These are phyloP conservation scores for Trebouxia sp. DNA, from an alignment of 139 green algal species.

Conservation along the genomic window DNA sequence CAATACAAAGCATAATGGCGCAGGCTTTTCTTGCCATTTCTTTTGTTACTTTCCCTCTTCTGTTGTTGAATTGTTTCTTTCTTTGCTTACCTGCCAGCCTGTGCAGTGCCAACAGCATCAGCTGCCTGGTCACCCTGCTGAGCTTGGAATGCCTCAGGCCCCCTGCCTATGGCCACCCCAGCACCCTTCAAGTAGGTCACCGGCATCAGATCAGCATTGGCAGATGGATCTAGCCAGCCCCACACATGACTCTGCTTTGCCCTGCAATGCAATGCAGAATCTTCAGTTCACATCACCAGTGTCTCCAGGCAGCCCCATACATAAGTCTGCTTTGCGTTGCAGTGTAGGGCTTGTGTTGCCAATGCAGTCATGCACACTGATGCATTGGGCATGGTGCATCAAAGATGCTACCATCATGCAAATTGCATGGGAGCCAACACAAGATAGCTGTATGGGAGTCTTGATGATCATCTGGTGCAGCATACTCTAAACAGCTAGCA, in stretches of 20 bases:
- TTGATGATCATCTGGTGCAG: background rate
- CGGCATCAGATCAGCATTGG: background rate
- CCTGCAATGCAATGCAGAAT: background rate
- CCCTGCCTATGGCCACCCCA: constrained; percentile 3
- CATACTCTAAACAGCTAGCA: background rate
- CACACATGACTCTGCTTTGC: constrained; percentile 19
- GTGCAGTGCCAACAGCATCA: background rate
- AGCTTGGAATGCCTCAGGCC: constrained; percentile 6
- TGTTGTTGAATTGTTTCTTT: background rate
- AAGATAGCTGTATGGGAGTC: background rate
- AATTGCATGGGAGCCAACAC: too few relatives aligned
- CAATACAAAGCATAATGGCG: background rate
- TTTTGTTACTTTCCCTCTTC: background rate
- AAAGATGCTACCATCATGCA: too few relatives aligned
- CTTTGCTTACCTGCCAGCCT: background rate
- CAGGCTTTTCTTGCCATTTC: background rate
- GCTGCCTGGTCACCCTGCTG: constrained; percentile 7
- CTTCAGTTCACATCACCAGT: background rate
- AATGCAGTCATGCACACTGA: background rate
- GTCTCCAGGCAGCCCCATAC: background rate
- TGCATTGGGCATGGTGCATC: background rate
- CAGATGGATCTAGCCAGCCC: constrained; percentile 10
- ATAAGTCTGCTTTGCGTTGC: background rate
- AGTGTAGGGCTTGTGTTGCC: background rate
- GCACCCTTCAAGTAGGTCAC: constrained; percentile 19